These are phyloP conservation scores for Podila epicladia DNA, from an alignment of 192 early-diverging fungal genomes.

Conservation along the genomic window DNA sequence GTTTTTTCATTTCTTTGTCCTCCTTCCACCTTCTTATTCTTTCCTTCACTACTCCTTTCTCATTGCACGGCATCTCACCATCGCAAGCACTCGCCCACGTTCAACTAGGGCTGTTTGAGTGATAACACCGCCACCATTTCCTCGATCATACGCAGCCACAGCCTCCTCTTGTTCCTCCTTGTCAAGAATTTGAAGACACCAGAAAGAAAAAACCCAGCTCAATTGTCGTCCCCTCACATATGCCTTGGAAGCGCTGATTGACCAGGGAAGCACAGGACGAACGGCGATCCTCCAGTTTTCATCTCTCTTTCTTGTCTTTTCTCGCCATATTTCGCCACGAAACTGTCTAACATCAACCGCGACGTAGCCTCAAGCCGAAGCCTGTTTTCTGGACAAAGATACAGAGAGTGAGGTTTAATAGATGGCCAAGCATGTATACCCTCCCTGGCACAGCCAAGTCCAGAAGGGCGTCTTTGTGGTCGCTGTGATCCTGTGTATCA, in stretches of 20 bases:
- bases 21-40: neutral
- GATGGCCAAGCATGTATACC: conserved; percentile 43
- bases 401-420: neutral
- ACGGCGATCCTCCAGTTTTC: no score
- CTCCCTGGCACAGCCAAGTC: conserved; percentile 25
- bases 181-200: no score
- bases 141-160: no score
- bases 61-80: no score
- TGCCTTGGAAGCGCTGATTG: no score
- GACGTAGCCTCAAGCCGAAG: no score
- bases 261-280: no score
- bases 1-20: neutral
- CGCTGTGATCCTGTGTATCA: conserved; percentile 34
- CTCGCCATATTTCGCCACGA: no score
- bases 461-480: conserved; percentile 26
- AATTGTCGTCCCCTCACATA: no score
- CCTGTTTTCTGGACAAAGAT: neutral
- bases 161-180: no score
- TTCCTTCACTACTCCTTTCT: neutral
- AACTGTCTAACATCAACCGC: neutral
- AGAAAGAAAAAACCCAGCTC: no score
- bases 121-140: neutral
- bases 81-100: neutral
- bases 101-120: neutral
- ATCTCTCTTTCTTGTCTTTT: no score